Conservation (phyloP, 306 rosid species). For the Fagus sylvatica region DNA sequence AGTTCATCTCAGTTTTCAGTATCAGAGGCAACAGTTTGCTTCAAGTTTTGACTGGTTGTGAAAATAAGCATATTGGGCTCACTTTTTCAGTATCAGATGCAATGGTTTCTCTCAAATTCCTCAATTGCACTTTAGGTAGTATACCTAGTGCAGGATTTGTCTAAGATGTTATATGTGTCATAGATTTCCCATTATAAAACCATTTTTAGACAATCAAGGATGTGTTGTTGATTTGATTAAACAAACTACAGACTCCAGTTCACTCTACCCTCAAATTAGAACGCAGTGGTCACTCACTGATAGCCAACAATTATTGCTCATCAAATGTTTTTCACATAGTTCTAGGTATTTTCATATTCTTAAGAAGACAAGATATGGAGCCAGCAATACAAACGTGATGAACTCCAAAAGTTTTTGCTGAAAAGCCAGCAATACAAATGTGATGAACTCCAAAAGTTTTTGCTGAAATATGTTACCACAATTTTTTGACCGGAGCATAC, state of each 20-base stretch:
- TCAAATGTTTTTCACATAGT: no score
- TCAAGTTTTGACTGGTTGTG: neutral
- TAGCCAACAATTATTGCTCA: no score
- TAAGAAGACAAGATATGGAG: no score
- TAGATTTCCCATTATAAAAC: neutral
- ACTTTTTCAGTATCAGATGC: neutral
- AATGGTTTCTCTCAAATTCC: neutral
- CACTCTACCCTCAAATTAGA: no score
- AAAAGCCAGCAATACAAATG: no score
- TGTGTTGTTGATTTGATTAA: neutral
- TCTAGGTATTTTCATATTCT: no score
- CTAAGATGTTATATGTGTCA: neutral
- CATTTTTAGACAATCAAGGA: neutral
- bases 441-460: no score
- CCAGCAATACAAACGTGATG: no score
- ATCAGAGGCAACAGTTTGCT: neutral
- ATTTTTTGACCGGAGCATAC: no score
- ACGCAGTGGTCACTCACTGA: no score
- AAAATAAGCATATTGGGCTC: neutral
- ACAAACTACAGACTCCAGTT: neutral
- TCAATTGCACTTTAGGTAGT: neutral
- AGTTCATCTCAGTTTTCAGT: neutral
- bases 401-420: no score
- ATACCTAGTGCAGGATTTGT: neutral
- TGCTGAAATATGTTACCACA: no score